Base-by-base conservation (phyloP, 1,284 basidiomycete species). In the Moniliella sp. region DNA sequence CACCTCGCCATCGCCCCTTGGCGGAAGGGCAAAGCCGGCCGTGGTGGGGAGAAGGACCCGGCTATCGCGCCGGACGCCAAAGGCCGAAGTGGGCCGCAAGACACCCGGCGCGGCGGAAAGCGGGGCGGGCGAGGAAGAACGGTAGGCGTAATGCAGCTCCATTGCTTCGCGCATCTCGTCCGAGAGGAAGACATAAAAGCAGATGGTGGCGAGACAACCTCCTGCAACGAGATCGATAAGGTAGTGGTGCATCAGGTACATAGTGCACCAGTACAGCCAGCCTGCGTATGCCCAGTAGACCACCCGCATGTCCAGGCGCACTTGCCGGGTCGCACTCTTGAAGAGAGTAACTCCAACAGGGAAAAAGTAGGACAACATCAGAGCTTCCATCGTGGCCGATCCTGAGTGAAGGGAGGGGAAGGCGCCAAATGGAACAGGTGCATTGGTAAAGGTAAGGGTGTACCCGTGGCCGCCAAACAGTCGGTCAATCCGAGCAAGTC, bases 281-380 rank as follows among this genome's bases (percentile, higher is more conserved):
- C 72, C 74, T 1, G 74, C 74, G 62, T 97, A 62, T 97, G 94
- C 66, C 82, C 83, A 94, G 38, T 76, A 75, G 42, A 71, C 71
- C 1, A 63, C 49, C 8, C 34, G 64, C 64, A 10, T 68, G 12
- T 52, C 50, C 13, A 52, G 18, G 14, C 44, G 36, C 19, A 51
- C 13, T 7, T 23, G 8, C n/a, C 21, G 7, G 21, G 8, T n/a
- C n/a, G 8, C 21, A 7, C 21, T 23, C 21, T 42, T 27, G 10
- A 48, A 47, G 15, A 56, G 27, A 27, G 31, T 37, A 33, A 57
- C 26, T 12, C 34, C 33, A 13, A 50, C 13, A 0, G 82, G 81
- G 72, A 94, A 97, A 64, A 94, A 94, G 64, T 97, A 84, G 18
- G 77, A 74, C 42, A 91, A 65, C 68, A 91, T 88, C 25, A 97